These are phyloP conservation scores for Nicotiana tomentosiformis DNA, from an alignment of 257 asterid species.

Conservation along the genomic window DNA sequence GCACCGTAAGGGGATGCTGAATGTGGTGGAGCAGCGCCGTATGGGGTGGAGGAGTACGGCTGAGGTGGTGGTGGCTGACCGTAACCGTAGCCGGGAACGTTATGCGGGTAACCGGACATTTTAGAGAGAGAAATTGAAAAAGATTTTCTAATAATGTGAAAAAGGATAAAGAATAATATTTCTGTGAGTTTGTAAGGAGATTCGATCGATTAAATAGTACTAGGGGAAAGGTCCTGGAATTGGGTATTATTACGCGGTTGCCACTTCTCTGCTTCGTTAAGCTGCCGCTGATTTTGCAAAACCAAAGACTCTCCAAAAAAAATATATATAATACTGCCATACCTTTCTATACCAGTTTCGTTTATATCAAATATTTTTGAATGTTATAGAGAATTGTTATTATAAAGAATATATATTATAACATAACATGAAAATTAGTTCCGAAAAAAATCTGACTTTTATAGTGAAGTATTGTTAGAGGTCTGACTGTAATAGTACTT, in stretches of 20 bases:
- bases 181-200: neutral
- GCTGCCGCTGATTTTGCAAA: neutral
- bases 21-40: constrained; percentile 25
- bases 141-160: neutral
- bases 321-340: no score
- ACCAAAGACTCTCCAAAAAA: neutral
- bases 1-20: constrained; percentile 40
- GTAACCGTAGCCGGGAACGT: constrained; percentile 7
- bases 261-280: neutral
- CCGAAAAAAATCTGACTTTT: no score
- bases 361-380: no score
- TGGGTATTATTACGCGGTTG: constrained; percentile 9
- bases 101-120: constrained; percentile 9
- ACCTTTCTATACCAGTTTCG: no score
- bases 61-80: neutral
- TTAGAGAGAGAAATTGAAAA: neutral
- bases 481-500: no score
- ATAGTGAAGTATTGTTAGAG: no score
- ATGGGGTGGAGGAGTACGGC: neutral
- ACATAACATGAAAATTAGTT: no score
- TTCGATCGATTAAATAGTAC: neutral
- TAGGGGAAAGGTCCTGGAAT: neutral
- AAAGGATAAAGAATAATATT: no score
- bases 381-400: no score
- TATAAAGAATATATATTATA: no score